phyloP scores from a whole-genome alignment of 2,329 filamentous ascomycete genomes.

The Rhytidhysteron rufulum region DNA sequence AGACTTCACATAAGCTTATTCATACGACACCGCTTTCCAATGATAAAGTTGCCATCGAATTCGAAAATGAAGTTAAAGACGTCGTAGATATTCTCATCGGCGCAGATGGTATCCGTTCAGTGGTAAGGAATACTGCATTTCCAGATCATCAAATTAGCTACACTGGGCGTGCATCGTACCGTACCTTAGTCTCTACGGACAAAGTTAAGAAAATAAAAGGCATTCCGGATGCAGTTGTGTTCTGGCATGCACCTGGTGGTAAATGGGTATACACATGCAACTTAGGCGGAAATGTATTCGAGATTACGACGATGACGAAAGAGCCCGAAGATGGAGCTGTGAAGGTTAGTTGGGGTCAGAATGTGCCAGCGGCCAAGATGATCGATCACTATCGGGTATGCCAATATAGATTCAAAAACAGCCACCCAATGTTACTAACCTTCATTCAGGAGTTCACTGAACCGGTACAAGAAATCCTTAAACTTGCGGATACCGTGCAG shows the following conservation, averaged over 20 bases:
- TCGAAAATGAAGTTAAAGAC: slow-evolving; percentile 42
- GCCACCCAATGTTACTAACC: neutral
- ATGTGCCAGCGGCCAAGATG: neutral
- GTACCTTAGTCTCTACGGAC: neutral
- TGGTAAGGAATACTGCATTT: neutral
- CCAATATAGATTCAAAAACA: neutral
- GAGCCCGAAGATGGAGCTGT: neutral
- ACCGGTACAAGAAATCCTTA: neutral
- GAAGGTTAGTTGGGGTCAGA: neutral
- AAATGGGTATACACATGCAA: neutral
- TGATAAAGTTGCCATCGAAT: slow-evolving; percentile 30
- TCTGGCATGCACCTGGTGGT: neutral
- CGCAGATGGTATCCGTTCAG: slow-evolving; percentile 39
- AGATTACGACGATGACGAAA: neutral
- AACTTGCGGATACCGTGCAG: neutral
- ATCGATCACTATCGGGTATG: neutral
- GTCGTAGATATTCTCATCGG: slow-evolving; percentile 40
- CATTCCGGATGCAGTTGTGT: neutral
- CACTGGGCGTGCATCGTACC: neutral
- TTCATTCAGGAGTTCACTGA: neutral
- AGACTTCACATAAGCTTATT: neutral
- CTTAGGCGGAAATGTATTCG: neutral
- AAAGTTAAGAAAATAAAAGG: neutral
- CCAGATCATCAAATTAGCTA: neutral
- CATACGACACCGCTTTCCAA: neutral